Conservation (phyloP, 768 basidiomycete species). For the Astraeus odoratus region DNA sequence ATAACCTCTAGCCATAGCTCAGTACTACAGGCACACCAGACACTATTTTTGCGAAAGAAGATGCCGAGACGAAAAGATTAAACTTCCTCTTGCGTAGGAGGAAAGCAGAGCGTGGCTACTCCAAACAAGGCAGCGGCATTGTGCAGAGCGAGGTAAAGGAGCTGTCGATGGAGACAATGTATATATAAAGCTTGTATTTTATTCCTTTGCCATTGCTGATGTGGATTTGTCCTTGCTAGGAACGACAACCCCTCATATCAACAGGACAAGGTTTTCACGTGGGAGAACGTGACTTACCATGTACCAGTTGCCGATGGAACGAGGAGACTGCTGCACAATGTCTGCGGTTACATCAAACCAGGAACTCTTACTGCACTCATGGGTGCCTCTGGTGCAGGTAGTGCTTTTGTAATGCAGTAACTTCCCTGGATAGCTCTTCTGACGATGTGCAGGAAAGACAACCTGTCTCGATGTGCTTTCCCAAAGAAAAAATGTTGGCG, state of each 20-base stretch:
- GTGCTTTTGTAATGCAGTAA: slow-evolving; percentile 14
- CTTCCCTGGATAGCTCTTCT: slow-evolving; percentile 4
- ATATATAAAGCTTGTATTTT: slow-evolving; percentile 7
- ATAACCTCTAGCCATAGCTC: slow-evolving; percentile 18
- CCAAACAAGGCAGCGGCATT: slow-evolving; percentile 18
- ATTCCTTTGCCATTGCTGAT: slow-evolving; percentile 1
- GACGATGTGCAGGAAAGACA: slow-evolving; percentile 48
- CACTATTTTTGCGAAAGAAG: slow-evolving; percentile 57
- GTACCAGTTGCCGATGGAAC: slow-evolving; percentile 62
- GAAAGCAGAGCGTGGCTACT: slow-evolving; percentile 37
- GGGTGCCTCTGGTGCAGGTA: slow-evolving; percentile 77
- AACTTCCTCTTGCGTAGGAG: slow-evolving; percentile 48
- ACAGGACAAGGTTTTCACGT: slow-evolving; percentile 55
- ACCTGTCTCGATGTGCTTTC: slow-evolving; percentile 72
- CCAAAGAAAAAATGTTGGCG: slow-evolving; percentile 65
- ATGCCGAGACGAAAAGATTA: slow-evolving; percentile 43
- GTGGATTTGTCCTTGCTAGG: background rate
- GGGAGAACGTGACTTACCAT: slow-evolving; percentile 72
- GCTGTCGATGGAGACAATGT: too few relatives aligned
- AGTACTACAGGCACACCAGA: slow-evolving; percentile 33
- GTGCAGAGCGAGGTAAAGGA: slow-evolving; percentile 16
- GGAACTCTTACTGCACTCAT: slow-evolving; percentile 86
- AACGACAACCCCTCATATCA: background rate
- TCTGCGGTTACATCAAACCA: slow-evolving; percentile 77
- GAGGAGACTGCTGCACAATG: slow-evolving; percentile 61